Percentiles rank a stretch among this genome's conserved stretches.
These are phyloP conservation scores for Takakia lepidozioides DNA, from an alignment of 225 moss, liverwort and hornwort genomes.

Conservation along the genomic window DNA sequence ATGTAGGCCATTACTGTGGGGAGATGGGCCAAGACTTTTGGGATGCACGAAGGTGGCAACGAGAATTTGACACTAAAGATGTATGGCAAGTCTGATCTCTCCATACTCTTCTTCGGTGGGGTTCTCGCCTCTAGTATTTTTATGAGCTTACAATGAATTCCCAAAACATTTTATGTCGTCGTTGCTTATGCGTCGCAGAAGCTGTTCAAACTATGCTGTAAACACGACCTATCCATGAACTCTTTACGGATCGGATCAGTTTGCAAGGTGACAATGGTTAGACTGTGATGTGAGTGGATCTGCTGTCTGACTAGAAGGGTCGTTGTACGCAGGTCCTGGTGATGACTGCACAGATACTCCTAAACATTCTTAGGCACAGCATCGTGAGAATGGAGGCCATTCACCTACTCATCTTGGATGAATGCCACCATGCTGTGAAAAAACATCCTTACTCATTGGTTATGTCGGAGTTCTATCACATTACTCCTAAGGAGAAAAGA, in stretches of 20 bases:
- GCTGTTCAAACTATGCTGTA: too few species aligned
- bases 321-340: conserved; percentile 74
- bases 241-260: too few species aligned
- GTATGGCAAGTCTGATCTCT: conserved; percentile 24
- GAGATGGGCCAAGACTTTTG: conserved; percentile 99
- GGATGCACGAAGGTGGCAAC: conserved; percentile 99
- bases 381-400: conserved; percentile 96
- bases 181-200: too few species aligned
- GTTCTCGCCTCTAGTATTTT: too few species aligned
- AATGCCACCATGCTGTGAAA: conserved; percentile 99
- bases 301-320: too few species aligned
- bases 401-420: conserved; percentile 91
- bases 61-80: conserved; percentile 97
- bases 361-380: conserved; percentile 94
- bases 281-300: too few species aligned
- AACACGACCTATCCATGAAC: too few species aligned
- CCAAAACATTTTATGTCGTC: too few species aligned
- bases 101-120: too few species aligned
- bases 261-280: too few species aligned
- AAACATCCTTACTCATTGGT: conserved; percentile 99
- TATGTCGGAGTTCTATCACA: conserved; percentile 99
- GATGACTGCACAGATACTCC: conserved; percentile 97
- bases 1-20: conserved; percentile 96
- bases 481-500: conserved; percentile 64
- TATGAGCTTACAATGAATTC: too few species aligned